Evolutionary conservation across 1,139 yeast genomes (phyloP), one percentile per base, ranked within the genome.

Genomic region (Blastobotrys persicus): DNA sequence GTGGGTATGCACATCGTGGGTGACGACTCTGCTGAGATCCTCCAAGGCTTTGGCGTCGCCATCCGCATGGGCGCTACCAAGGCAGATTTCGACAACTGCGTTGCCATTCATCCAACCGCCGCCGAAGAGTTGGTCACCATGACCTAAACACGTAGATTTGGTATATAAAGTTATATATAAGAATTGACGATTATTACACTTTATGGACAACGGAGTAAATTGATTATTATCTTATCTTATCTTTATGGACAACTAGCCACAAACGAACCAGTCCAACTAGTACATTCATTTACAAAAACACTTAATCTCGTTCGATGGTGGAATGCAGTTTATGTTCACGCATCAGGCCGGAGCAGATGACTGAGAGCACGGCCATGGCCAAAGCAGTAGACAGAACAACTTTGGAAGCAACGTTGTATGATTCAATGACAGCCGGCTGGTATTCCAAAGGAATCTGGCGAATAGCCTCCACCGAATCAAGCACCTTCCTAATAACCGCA

Each of bases 21-120:
- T 53, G 97, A 89, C 63, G 71, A 80, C 11, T 82, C 95, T 54
- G 81, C 95, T 35, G 99, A 92, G 70, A 89, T 94, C 55, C 78
- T 92, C 60, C 99, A 92, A 76, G 99, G 98, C 33, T 92, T 92
- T 64, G 98, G 98, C 50, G 98, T 89, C 48, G 98, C 98, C 50
- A 75, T 92, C 58, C 89, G 89, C 73, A 71, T 70, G 74, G 98
- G 98, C 35, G 98, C 98, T 42, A 92, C 98, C 43, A 92, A 92
- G 76, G 80, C 80, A 46, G 97, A 92, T 68, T 91, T 92, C 57
- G 99, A 92, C 70, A 83, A 75, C 66, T 87, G 95, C 72, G 98
- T 92, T 33, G 99, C 99, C 44, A 92, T 92, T 64, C 99, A 92
- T 69, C 99, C 99, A 55, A 91, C 98, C 1, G 82, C 95, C 57